These are phyloP conservation scores for Picea abies DNA, from an alignment of 83 land plant genomes.

Conservation along the genomic window DNA sequence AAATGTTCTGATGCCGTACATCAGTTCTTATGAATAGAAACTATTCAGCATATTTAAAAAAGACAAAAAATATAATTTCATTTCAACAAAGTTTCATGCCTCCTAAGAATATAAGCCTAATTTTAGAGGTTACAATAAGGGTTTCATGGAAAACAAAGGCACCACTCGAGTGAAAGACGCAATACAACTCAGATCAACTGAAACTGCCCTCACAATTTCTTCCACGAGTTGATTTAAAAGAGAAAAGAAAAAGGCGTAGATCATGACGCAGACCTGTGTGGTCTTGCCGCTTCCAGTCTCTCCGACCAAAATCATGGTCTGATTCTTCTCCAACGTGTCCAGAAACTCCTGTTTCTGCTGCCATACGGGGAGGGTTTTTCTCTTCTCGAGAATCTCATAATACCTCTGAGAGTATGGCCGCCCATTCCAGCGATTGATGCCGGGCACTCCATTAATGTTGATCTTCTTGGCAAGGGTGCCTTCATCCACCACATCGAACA, in stretches of 20 bases:
- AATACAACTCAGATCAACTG: too few relatives aligned
- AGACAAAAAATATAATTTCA: too few relatives aligned
- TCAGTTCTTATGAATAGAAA: too few relatives aligned
- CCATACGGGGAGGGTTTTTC: slow-evolving; percentile 96
- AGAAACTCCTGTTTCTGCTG: slow-evolving; percentile 93
- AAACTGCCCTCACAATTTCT: neutral
- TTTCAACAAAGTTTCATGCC: too few relatives aligned
- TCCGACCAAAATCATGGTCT: slow-evolving; percentile 85
- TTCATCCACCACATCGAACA: slow-evolving; percentile 75
- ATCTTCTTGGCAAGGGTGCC: slow-evolving; percentile 41
- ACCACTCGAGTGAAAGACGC: too few relatives aligned
- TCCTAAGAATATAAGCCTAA: too few relatives aligned
- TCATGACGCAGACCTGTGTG: slow-evolving; percentile 65
- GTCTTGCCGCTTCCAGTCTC: slow-evolving; percentile 98
- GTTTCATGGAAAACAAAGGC: too few relatives aligned
- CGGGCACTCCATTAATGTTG: slow-evolving; percentile 33
- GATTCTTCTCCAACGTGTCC: slow-evolving; percentile 62
- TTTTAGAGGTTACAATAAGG: too few relatives aligned
- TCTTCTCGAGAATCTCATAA: slow-evolving; percentile 88
- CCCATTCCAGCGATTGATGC: slow-evolving; percentile 71
- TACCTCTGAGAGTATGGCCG: slow-evolving; percentile 84
- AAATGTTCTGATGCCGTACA: too few relatives aligned
- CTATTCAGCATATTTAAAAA: too few relatives aligned
- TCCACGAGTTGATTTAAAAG: neutral
- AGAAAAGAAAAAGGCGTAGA: neutral